Percentiles rank a stretch among this genome's conserved stretches.
phyloP scores from a whole-genome alignment of 202 grass and related monocot genomes.

The Panicum hallii region DNA sequence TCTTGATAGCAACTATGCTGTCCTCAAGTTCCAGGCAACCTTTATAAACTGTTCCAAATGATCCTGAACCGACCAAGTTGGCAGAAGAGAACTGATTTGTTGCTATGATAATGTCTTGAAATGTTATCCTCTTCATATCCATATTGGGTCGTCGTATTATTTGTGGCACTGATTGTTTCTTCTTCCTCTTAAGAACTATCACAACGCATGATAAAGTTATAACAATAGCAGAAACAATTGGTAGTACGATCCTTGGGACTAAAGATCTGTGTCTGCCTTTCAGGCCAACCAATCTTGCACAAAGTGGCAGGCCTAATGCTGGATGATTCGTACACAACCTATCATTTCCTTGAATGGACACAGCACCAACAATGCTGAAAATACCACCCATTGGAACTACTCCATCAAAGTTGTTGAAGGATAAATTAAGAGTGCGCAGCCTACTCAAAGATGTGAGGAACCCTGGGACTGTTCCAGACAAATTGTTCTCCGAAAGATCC shows the following conservation, averaged over 20 bases:
- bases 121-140: slow-evolving; percentile 28
- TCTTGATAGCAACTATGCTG: slow-evolving; percentile 48
- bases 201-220: too few relatives aligned
- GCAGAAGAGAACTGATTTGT: slow-evolving; percentile 48
- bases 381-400: slow-evolving; percentile 33
- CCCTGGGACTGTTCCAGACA: slow-evolving; percentile 48
- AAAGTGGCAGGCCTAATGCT: not conserved
- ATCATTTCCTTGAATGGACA: slow-evolving; percentile 52
- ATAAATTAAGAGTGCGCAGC: slow-evolving; percentile 55
- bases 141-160: not conserved
- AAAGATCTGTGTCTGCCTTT: not conserved
- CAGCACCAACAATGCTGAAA: slow-evolving; percentile 36
- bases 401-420: slow-evolving; percentile 63
- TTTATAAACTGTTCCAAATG: slow-evolving; percentile 57
- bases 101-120: slow-evolving; percentile 44
- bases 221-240: not conserved
- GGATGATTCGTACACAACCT: slow-evolving; percentile 36
- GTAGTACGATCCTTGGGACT: not conserved
- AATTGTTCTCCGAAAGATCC: slow-evolving; percentile 57
- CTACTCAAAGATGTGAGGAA: slow-evolving; percentile 14
- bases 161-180: not conserved
- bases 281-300: not conserved
- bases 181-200: not conserved
- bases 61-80: slow-evolving; percentile 60
- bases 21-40: slow-evolving; percentile 19